Percentiles rank a stretch among this genome's conserved stretches.
These are phyloP conservation scores for Pinus albicaulis DNA, from an alignment of 75 land plant species.

Conservation along the genomic window DNA sequence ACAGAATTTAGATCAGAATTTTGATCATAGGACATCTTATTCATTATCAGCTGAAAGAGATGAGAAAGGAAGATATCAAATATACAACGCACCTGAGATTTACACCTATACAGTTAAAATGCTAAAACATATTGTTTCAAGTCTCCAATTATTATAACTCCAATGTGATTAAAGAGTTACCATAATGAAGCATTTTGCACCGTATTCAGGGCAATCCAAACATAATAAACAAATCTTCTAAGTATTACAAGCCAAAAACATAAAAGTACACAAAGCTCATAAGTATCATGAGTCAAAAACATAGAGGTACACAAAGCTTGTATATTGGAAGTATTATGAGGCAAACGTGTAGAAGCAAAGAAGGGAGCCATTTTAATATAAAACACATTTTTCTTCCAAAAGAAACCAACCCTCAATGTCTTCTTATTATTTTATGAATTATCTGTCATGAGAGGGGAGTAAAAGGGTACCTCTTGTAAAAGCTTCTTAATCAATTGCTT, in stretches of 20 bases:
- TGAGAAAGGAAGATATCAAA: not conserved
- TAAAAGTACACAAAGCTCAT: no score
- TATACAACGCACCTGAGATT: not conserved
- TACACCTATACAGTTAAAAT: not conserved
- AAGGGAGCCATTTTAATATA: no score
- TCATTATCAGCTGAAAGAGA: not conserved
- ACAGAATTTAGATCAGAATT: not conserved
- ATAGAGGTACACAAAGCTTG: no score
- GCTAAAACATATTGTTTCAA: not conserved
- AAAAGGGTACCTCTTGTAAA: slow-evolving; percentile 44
- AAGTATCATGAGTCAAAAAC: no score
- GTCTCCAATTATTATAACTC: not conserved
- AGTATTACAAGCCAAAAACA: no score
- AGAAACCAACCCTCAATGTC: not conserved
- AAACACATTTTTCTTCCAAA: not conserved
- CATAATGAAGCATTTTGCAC: not conserved
- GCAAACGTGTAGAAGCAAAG: not conserved
- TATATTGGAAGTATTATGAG: not conserved
- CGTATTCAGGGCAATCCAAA: no score
- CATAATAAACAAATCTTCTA: no score
- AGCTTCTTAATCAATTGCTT: slow-evolving; percentile 50
- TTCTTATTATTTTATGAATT: not conserved
- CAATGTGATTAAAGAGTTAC: not conserved
- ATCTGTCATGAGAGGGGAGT: not conserved
- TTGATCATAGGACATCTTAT: not conserved